Evolutionary conservation across 1,139 yeast genomes (phyloP).

Genomic region (Pichia sp.): DNA sequence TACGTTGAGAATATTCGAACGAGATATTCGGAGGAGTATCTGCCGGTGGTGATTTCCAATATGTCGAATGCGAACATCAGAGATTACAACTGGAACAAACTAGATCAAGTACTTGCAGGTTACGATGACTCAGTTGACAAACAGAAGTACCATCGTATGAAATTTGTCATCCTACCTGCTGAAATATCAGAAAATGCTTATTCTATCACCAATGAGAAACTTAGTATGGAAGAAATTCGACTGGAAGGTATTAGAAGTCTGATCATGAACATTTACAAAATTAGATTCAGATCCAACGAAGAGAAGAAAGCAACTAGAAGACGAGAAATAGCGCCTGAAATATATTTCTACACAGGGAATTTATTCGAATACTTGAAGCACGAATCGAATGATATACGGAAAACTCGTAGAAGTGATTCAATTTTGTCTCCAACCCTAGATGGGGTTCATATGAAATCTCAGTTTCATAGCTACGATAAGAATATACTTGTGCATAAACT

Average conservation of each 20-base stretch:
- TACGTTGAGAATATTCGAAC: constrained; percentile 65
- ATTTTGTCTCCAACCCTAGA: not conserved
- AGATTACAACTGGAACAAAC: constrained; percentile 78
- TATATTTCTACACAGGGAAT: constrained; percentile 83
- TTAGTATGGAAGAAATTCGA: constrained; percentile 75
- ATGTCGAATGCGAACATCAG: constrained; percentile 41
- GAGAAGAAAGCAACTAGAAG: constrained; percentile 32
- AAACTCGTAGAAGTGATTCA: not conserved
- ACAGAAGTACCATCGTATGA: constrained; percentile 57
- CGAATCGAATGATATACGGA: constrained; percentile 15
- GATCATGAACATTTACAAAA: constrained; percentile 59
- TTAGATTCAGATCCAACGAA: constrained; percentile 40
- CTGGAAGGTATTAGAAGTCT: constrained; percentile 79
- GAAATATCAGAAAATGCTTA: constrained; percentile 56
- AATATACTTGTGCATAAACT: constrained; percentile 39
- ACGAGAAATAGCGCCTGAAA: constrained; percentile 61
- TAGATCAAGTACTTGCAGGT: constrained; percentile 89
- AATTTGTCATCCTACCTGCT: constrained; percentile 78
- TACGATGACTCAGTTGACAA: constrained; percentile 63
- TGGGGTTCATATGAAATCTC: constrained; percentile 22
- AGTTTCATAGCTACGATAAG: constrained; percentile 30
- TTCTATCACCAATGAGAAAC: constrained; percentile 42
- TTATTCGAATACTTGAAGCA: constrained; percentile 55
- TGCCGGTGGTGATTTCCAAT: constrained; percentile 52
- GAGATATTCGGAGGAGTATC: constrained; percentile 62